Percentiles rank a stretch among this genome's conserved stretches.
These are phyloP conservation scores for Dioscorea cayenensis DNA, from an alignment of 116 monocot genomes.

Conservation along the genomic window DNA sequence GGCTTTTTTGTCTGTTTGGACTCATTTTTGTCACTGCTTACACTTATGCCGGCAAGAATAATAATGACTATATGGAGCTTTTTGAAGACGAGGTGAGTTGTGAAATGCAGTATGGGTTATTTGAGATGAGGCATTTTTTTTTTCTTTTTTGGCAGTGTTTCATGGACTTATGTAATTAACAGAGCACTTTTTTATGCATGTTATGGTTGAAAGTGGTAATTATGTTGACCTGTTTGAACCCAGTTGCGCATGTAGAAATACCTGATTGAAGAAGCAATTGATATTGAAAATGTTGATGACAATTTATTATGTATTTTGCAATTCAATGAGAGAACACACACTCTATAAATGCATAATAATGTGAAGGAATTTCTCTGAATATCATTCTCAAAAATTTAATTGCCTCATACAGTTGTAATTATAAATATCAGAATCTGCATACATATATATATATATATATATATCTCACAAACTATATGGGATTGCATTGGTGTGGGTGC, in stretches of 20 bases:
- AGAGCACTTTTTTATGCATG: not conserved
- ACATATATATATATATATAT: too few relatives aligned
- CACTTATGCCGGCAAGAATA: conserved; percentile 89
- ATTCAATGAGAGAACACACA: too few relatives aligned
- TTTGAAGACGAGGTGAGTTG: conserved; percentile 58
- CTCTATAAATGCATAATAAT: too few relatives aligned
- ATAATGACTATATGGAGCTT: conserved; percentile 57
- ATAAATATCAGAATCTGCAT: too few relatives aligned
- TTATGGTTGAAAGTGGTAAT: not conserved
- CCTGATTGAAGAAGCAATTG: too few relatives aligned
- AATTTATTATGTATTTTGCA: too few relatives aligned
- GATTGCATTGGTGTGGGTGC: not conserved
- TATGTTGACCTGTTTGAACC: too few relatives aligned
- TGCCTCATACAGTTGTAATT: not conserved
- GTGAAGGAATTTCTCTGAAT: too few relatives aligned
- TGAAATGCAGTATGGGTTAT: not conserved
- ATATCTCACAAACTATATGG: not conserved
- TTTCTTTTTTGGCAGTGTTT: not conserved
- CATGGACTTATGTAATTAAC: not conserved
- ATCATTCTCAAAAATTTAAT: not conserved
- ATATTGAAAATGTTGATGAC: too few relatives aligned
- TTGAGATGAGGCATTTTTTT: not conserved
- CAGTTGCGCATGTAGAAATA: too few relatives aligned
- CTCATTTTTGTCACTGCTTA: conserved; percentile 83
- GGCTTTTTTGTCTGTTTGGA: conserved; percentile 97